Percentiles rank a stretch among this genome's conserved stretches.
Evolutionary conservation across 805 yeast species (phyloP).

Genomic region (Candida golubevii): DNA sequence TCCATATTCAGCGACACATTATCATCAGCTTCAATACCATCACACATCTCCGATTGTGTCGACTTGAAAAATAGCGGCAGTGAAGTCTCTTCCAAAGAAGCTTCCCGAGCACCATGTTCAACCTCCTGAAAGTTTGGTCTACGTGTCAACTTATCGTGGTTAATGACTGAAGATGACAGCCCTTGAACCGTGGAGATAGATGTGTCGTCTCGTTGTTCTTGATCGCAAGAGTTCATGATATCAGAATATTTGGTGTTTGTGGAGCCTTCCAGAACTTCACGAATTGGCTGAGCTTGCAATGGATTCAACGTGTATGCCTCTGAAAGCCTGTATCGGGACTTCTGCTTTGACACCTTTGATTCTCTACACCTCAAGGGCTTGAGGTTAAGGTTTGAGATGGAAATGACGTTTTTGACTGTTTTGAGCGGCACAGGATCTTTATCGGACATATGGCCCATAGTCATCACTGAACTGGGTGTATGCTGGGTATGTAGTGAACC

Average conservation of each 20-base stretch:
- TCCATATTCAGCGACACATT: slow-evolving; percentile 5
- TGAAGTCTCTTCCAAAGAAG: not conserved
- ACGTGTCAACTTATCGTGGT: slow-evolving; percentile 1
- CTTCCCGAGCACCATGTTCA: not conserved
- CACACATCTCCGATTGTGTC: not conserved
- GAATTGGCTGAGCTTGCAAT: slow-evolving; percentile 18
- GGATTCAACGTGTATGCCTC: slow-evolving; percentile 37
- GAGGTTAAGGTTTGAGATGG: slow-evolving; percentile 34
- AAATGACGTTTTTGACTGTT: slow-evolving; percentile 19
- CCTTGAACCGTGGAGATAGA: slow-evolving; percentile 1
- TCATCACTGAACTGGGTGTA: too few relatives aligned
- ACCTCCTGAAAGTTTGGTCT: slow-evolving; percentile 3
- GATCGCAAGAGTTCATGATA: slow-evolving; percentile 10
- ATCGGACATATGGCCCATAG: not conserved
- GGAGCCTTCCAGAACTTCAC: slow-evolving; percentile 14
- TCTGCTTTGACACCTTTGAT: slow-evolving; percentile 34
- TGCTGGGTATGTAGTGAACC: not conserved
- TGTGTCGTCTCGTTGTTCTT: not conserved
- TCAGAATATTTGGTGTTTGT: slow-evolving; percentile 13
- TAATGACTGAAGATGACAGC: slow-evolving; percentile 1
- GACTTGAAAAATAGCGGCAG: slow-evolving; percentile 11
- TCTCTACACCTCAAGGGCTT: slow-evolving; percentile 38
- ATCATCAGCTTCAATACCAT: not conserved
- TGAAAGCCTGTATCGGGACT: slow-evolving; percentile 38
- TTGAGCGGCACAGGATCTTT: not conserved